Evolutionary conservation across 2,329 filamentous ascomycete genomes (phyloP), one percentile per base, ranked within the genome.

Genomic region (Akanthomyces dipterigenus): DNA sequence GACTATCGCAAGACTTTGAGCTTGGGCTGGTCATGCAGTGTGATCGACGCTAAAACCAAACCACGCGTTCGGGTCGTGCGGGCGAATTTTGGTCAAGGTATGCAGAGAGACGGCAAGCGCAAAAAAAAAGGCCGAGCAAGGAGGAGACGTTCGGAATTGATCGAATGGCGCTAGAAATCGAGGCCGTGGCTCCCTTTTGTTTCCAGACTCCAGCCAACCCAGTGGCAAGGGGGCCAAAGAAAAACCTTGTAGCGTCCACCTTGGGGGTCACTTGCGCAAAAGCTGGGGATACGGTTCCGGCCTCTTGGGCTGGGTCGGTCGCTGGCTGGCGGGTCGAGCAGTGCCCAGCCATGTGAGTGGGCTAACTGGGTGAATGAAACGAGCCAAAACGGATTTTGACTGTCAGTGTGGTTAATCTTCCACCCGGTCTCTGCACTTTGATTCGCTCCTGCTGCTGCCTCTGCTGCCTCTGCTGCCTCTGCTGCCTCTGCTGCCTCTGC

Each of bases 81-180:
- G 61, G 45, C 43, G 42, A 49, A 24, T 31, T 34, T 31, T 55
- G 42, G 34, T 36, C 8, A 42, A 55, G 40, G 62, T 65, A 55
- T 65, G 60, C 42, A 63, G 53, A 34, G 45, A 54, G 48, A 60
- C 36, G 31, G 18, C 31, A 60, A 31, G 42, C 31, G 57, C 20
- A 65, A 62, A 43, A 60, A 43, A 60, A 45, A 63, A 64, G 59
- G 48, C 59, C 57, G 38, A 62, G 63, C 31, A 57, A 38, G n/a
- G 40, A 62, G 43, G 60, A 51, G 64, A 40, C 55, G 63, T 54
- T 60, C 53, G 46, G 57, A 48, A 55, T 55, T 40, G 40, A 26
- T 51, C 20, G 42, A 55, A 55, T n/a, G 59, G n/a, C 59, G 42
- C 50, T 48, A 63, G 57, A 55, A 46, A 58, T 24, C 22, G 54